These are phyloP conservation scores for Notholithocarpus densiflorus DNA, from an alignment of 306 rosid species.

Conservation along the genomic window DNA sequence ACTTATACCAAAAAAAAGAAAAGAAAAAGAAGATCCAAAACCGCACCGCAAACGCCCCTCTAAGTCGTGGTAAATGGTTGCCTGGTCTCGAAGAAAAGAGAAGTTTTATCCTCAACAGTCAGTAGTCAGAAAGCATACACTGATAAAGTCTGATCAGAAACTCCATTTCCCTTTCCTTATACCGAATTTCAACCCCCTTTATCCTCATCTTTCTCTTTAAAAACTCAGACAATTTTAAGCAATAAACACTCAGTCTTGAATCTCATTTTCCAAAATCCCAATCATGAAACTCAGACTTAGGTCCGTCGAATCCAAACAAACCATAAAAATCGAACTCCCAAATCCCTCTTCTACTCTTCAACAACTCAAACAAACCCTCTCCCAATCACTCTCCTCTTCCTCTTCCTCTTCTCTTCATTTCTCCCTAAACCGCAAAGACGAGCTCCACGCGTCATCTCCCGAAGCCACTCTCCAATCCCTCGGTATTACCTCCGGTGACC, in stretches of 20 bases:
- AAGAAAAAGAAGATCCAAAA: too few relatives aligned
- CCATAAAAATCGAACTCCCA: slow-evolving; percentile 58
- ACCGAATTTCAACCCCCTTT: too few relatives aligned
- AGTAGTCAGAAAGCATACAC: too few relatives aligned
- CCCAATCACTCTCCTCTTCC: slow-evolving; percentile 31
- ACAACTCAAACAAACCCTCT: slow-evolving; percentile 44
- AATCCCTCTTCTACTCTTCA: slow-evolving; percentile 38
- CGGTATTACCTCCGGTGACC: slow-evolving; percentile 70
- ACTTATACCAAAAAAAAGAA: too few relatives aligned
- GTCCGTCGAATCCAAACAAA: slow-evolving; percentile 56
- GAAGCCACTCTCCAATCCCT: slow-evolving; percentile 43
- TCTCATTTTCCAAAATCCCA: neutral
- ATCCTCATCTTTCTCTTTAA: too few relatives aligned
- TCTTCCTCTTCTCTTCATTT: slow-evolving; percentile 44
- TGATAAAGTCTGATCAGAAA: too few relatives aligned
- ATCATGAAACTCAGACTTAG: slow-evolving; percentile 71
- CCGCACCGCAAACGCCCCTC: too few relatives aligned
- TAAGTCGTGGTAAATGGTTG: too few relatives aligned
- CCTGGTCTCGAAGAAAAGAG: too few relatives aligned
- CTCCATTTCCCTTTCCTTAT: too few relatives aligned
- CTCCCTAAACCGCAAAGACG: slow-evolving; percentile 71
- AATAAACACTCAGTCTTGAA: neutral
- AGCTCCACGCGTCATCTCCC: slow-evolving; percentile 47
- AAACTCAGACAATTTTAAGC: too few relatives aligned
- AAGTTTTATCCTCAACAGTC: too few relatives aligned